Base-by-base conservation (phyloP, 768 basidiomycete species). In the Grammothele lineata region DNA sequence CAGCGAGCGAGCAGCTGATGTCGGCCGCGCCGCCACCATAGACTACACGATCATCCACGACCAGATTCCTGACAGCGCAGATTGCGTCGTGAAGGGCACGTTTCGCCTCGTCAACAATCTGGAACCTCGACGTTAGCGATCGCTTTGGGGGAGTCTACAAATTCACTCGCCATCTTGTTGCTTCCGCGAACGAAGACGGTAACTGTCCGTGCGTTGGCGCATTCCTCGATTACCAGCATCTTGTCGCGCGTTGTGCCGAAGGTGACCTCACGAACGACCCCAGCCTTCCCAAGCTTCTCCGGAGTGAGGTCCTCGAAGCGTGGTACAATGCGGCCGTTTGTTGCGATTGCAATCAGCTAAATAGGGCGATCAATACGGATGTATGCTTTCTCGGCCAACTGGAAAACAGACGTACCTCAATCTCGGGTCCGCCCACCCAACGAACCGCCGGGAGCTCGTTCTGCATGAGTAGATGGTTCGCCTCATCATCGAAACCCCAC, bases 401-500 rank as follows among this genome's bases (percentile, higher is more conserved):
- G 17, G 24, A 27, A 14, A 42, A 21, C 27, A 14, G 3, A 53
- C 62, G 11, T 43, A 93, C 92, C 83, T 99, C 96, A 53, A 99
- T 99, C 66, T 99, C 96, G 3, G 96, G 96, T 19, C 96, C 96
- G 50, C 96, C 96, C 46, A 99, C 96, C 96, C 96, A 98, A 63
- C 96, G 79, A 24, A 98, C 95, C 23, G 96, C 90, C 35, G 96
- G 96, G 27, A 99, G 75, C 12, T 94, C 91, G 58, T 97, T 98
- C 73, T 96, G 93, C 91, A 98, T 92, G 54, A 99, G 68, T 58
- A 98, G 56, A 64, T 98, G 96, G 63, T 99, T 99, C 36, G 96
- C 96, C 70, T 99, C 96, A 61, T 99, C 96, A 63, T 99, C 96
- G 62, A 99, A 99, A 50, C 96, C 96, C 96, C 96, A 99, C 64